A percentile compares a stretch with the other conserved stretches of the same genome.
These are phyloP conservation scores for Alternaria gansuensis DNA, from an alignment of 2,329 filamentous ascomycete species.

Conservation along the genomic window DNA sequence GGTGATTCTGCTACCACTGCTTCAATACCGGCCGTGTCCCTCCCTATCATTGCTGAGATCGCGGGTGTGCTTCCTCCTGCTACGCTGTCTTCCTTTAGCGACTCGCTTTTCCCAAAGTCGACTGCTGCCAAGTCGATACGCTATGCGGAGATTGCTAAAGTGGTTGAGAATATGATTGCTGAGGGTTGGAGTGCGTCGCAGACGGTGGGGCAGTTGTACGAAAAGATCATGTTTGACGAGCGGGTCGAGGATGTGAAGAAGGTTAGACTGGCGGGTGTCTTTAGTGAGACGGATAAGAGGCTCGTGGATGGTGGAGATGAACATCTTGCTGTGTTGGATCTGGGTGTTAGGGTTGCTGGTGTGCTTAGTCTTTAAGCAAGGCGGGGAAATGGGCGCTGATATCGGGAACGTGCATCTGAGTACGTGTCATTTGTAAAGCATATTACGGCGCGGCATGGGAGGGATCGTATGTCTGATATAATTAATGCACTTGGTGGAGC, in stretches of 20 bases:
- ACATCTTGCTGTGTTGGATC: slow-evolving; percentile 87
- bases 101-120: slow-evolving; percentile 74
- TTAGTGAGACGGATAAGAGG: slow-evolving; percentile 94
- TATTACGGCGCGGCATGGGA: neutral
- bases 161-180: slow-evolving; percentile 89
- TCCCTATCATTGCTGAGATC: slow-evolving; percentile 89
- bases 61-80: slow-evolving; percentile 86
- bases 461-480: neutral
- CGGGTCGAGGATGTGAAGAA: slow-evolving; percentile 84
- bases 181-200: slow-evolving; percentile 97
- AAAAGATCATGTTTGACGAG: slow-evolving; percentile 83
- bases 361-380: slow-evolving; percentile 64
- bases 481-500: neutral
- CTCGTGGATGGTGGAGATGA: slow-evolving; percentile 95
- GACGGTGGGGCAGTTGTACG: slow-evolving; percentile 85
- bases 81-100: slow-evolving; percentile 74
- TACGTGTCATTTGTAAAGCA: neutral
- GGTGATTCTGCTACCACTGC: slow-evolving; percentile 41
- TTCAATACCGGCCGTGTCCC: slow-evolving; percentile 59
- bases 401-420: neutral
- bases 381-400: neutral
- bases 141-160: slow-evolving; percentile 79
- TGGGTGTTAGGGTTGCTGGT: slow-evolving; percentile 80
- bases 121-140: slow-evolving; percentile 53
- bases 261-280: slow-evolving; percentile 85